Evolutionary conservation across 2,329 filamentous ascomycete species (phyloP), one percentile per base, ranked within the genome.

Genomic region (Xylariaceae sp.): DNA sequence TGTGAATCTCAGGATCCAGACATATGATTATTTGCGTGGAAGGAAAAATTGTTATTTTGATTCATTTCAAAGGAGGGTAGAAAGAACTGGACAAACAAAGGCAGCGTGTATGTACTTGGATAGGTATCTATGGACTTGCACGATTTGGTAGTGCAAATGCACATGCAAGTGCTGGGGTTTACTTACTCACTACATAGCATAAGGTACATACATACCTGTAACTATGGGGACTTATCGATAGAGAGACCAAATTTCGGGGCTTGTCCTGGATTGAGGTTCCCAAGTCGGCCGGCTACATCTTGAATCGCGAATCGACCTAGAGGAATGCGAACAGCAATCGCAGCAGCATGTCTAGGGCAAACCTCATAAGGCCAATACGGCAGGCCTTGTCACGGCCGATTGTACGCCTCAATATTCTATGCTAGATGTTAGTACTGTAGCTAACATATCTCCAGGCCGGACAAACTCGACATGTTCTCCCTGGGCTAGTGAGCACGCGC

Each of bases 301-400:
- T 53, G 53, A 58, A 60, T 56, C 53, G 65, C 60, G 60, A 61
- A 55, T 59, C 61, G 37, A 47, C 63, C 60, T 58, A 17, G 49
- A 52, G 54, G 41, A 52, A 55, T 51, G 60, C 62, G 53, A 58
- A 53, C 49, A 56, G 48, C 62, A 57, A 66, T 64, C 57, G 49
- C 58, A 54, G 34, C 63, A 65, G 43, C 41, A 73, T 73, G 70
- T 64, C 68, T 9, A 67, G 65, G 58, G 53, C 64, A 62, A 60
- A 59, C 36, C 57, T 72, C 61, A 56, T 67, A 58, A 65, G 71
- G 64, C 70, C 70, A 17, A 51, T 72, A 63, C 61, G 68, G 65
- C 67, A 71, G 23, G 61, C 57, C 17, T 47, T 72, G 7, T 54
- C 61, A 23, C 65, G 69, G 63, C 68, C 69, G 47, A 60, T 67